A percentile compares a stretch with the other conserved stretches of the same genome.
Evolutionary conservation across 768 basidiomycete genomes (phyloP).

Genomic region (Pleurotus giganteus): DNA sequence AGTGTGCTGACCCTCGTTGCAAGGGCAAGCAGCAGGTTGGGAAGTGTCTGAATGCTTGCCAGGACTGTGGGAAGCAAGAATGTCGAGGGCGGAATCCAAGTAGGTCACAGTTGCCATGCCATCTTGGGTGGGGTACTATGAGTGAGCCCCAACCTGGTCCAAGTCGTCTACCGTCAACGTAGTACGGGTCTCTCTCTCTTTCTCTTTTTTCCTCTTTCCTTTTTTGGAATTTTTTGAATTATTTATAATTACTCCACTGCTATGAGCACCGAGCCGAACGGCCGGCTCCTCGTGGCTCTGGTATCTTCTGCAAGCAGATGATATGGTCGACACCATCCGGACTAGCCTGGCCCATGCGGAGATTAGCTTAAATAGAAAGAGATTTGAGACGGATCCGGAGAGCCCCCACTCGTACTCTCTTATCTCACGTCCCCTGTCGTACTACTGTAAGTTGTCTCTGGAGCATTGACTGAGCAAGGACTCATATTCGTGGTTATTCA

Average conservation of each 20-base stretch:
- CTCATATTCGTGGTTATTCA: not conserved
- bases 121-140: too few species aligned
- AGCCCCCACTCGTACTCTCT: not conserved
- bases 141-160: too few species aligned
- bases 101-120: too few species aligned
- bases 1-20: not conserved
- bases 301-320: not conserved
- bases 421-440: not conserved
- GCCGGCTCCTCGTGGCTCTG: too few species aligned
- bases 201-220: too few species aligned
- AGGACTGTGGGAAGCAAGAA: not conserved
- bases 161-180: too few species aligned
- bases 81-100: not conserved
- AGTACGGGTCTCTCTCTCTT: too few species aligned
- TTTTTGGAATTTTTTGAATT: too few species aligned
- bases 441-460: not conserved
- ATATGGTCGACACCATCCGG: not conserved
- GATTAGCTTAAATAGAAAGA: not conserved
- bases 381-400: not conserved
- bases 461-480: not conserved
- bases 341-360: conserved; percentile 4
- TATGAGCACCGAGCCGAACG: too few species aligned
- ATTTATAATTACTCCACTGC: too few species aligned
- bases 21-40: not conserved
- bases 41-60: not conserved